These are phyloP conservation scores for Colletotrichum zoysiae DNA, from an alignment of 2,329 filamentous ascomycete species.

Conservation along the genomic window DNA sequence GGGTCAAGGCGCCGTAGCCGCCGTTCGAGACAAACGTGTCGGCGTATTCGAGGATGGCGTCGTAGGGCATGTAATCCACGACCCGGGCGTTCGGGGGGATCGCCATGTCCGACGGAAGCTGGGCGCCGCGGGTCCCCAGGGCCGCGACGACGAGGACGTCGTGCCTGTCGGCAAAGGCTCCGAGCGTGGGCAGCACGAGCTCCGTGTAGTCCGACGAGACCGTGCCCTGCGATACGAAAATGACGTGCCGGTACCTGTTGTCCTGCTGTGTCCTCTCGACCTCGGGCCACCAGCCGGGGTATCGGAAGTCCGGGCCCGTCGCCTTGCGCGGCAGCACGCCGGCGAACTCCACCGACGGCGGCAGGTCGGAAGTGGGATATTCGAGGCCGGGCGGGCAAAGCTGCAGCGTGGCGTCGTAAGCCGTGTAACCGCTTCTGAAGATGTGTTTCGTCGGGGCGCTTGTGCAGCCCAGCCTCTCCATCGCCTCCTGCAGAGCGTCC, in stretches of 20 bases:
- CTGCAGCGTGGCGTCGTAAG: slow-evolving; percentile 52
- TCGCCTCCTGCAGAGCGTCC: slow-evolving; percentile 25
- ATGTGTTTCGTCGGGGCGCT: slow-evolving; percentile 13
- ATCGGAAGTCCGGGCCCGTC: slow-evolving; percentile 46
- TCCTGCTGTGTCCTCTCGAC: slow-evolving; percentile 47
- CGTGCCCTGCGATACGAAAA: slow-evolving; percentile 64
- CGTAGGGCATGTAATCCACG: slow-evolving; percentile 63
- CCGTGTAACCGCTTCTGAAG: slow-evolving; percentile 27
- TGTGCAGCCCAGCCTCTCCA: slow-evolving; percentile 27
- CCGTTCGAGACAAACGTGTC: slow-evolving; percentile 63
- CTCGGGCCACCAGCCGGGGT: slow-evolving; percentile 61
- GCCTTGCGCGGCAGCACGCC: slow-evolving; percentile 56
- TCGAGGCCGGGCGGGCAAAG: slow-evolving; percentile 56
- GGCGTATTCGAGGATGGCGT: slow-evolving; percentile 57
- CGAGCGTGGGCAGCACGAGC: slow-evolving; percentile 59
- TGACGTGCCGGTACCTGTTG: slow-evolving; percentile 45
- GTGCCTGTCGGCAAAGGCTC: slow-evolving; percentile 54
- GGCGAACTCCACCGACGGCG: slow-evolving; percentile 56
- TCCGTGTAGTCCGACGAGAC: slow-evolving; percentile 54
- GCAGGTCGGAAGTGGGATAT: slow-evolving; percentile 53
- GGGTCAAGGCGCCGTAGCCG: slow-evolving; percentile 62
- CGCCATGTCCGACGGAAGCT: slow-evolving; percentile 6
- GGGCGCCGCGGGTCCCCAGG: slow-evolving; percentile 47
- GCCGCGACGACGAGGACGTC: slow-evolving; percentile 54
- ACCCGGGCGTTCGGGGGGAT: slow-evolving; percentile 57